Base-by-base conservation (phyloP, 2,329 filamentous ascomycete genomes). In the Trichoderma koningiopsis region DNA sequence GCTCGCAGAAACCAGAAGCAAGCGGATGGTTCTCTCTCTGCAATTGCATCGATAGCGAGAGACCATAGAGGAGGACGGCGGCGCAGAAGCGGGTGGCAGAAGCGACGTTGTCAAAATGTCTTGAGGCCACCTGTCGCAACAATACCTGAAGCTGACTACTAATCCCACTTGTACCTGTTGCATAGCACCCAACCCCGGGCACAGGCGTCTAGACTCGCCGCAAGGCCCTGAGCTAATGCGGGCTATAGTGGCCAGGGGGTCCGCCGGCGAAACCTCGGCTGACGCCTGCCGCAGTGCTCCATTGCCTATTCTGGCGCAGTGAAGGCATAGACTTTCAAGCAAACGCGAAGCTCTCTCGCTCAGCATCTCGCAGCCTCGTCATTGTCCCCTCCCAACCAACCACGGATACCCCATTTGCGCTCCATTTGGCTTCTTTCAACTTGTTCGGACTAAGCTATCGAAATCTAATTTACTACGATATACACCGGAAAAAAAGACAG, bases 71-170 rank as follows among this genome's bases (percentile, higher is more conserved):
- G 52, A 33, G 52, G 37, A 49, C 37, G 67, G 56, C 56, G 52
- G 69, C 67, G 57, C 68, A 62, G 27, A 29, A 59, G 66, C 62
- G 63, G 59, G 63, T 70, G 71, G 53, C 61, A 58, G 56, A 56
- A 66, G 43, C 49, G 68, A 64, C 22, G 55, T 55, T 29, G 58
- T 56, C 35, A 22, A 43, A n/a, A 68, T 43, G 62, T 57, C 43
- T 71, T 65, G 72, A 79, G 78, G 78, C 78, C 78, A 79, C 77
- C 73, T 68, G 78, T 79, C 78, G 78, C 78, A 78, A 77, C 70
- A 76, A 73, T 70, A 68, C 57, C 69, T 68, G 69, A 63, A 68
- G 64, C 65, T 63, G 69, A 55, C 68, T 70, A 31, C 27, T 14
- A 43, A 33, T 49, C 29, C 56, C 40, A 49, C 19, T 22, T 60